Conservation (phyloP, 1,284 basidiomycete species). For the Fomitopsis schrenkii region DNA sequence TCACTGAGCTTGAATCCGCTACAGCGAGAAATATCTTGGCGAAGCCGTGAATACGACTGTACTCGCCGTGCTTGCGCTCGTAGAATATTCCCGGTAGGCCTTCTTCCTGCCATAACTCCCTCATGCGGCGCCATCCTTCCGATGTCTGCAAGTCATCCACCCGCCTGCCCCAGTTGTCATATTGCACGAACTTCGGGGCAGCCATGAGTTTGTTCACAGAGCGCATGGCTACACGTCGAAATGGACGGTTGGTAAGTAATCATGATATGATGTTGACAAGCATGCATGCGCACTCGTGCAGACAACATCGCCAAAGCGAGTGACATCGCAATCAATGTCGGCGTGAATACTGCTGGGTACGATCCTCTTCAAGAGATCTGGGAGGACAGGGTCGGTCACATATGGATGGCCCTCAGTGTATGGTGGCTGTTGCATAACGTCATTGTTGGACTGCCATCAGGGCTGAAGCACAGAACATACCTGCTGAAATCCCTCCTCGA, state of each 20-base stretch:
- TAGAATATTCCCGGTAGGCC: conserved; percentile 65
- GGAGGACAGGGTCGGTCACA: conserved; percentile 53
- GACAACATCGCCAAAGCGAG: conserved; percentile 51
- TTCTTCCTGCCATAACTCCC: conserved; percentile 64
- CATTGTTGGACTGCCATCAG: neutral
- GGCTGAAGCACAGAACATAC: conserved; percentile 28
- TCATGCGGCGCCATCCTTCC: conserved; percentile 70
- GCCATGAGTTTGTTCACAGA: conserved; percentile 38
- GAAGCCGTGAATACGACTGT: conserved; percentile 59
- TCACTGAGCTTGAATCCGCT: conserved; percentile 59
- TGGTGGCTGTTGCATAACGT: conserved; percentile 26
- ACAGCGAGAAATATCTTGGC: conserved; percentile 58
- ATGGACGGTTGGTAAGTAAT: neutral
- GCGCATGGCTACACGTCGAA: conserved; percentile 35
- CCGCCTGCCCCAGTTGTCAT: conserved; percentile 65
- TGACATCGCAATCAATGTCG: conserved; percentile 50
- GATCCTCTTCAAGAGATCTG: conserved; percentile 49
- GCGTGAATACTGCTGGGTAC: conserved; percentile 38
- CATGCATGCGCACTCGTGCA: conserved; percentile 38
- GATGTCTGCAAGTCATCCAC: conserved; percentile 63
- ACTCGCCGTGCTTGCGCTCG: conserved; percentile 52
- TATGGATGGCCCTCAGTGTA: conserved; percentile 55
- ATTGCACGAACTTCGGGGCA: conserved; percentile 56
- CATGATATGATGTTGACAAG: neutral
- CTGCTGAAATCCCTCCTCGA: conserved; percentile 63